These are phyloP conservation scores for Pichia exigua DNA, from an alignment of 805 yeast species.

Conservation along the genomic window DNA sequence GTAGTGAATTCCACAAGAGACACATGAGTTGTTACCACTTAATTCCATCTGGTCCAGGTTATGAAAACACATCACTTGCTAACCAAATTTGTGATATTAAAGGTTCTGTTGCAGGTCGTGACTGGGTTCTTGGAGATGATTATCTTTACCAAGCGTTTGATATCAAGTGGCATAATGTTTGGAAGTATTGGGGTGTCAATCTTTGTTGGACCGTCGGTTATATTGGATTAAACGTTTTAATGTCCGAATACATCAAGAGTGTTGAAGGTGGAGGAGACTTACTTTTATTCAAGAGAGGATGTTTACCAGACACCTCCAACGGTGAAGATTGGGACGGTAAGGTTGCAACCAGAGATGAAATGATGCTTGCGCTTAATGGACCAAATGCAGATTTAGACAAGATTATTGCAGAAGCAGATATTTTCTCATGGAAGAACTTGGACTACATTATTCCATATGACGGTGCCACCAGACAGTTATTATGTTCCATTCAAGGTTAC, in stretches of 20 bases:
- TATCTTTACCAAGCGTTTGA: conserved; percentile 39
- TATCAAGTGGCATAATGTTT: conserved; percentile 51
- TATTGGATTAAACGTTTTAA: conserved; percentile 23
- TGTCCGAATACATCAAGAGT: conserved; percentile 26
- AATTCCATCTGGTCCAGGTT: conserved; percentile 45
- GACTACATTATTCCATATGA: conserved; percentile 47
- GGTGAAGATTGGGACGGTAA: conserved; percentile 36
- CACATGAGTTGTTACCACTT: conserved; percentile 41
- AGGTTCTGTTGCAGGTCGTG: conserved; percentile 36
- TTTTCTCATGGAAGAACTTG: conserved; percentile 58
- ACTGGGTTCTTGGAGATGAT: conserved; percentile 43
- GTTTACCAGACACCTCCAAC: conserved; percentile 19
- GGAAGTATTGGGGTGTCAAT: conserved; percentile 69
- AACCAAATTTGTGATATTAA: conserved; percentile 44
- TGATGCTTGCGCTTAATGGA: conserved; percentile 19
- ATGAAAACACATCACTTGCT: conserved; percentile 32
- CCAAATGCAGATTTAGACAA: conserved; percentile 27
- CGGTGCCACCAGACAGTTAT: conserved; percentile 33
- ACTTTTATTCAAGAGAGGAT: conserved; percentile 23
- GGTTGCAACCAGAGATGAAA: conserved; percentile 21
- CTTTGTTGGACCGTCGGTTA: conserved; percentile 36
- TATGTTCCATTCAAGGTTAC: conserved; percentile 38
- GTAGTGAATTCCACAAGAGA: conserved; percentile 49
- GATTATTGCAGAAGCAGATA: conserved; percentile 32
- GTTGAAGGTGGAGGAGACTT: conserved; percentile 27